A percentile compares a stretch with the other conserved stretches of the same genome.
These are phyloP conservation scores for Euphorbia lathyris DNA, from an alignment of 345 rosid species.

Conservation along the genomic window DNA sequence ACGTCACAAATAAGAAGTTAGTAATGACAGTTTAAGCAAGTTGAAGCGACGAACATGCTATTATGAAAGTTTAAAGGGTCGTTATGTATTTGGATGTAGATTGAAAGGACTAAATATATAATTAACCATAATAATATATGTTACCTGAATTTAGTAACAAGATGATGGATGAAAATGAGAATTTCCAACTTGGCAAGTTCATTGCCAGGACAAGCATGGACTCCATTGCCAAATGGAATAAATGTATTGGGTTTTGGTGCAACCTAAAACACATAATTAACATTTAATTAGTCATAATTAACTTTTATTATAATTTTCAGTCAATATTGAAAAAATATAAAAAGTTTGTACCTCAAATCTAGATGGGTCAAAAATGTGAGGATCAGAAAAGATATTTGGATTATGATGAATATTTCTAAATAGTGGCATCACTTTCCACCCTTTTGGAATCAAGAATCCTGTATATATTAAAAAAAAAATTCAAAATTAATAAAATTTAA, in stretches of 20 bases:
- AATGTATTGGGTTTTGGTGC: conserved; percentile 75
- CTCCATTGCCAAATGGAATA: conserved; percentile 96
- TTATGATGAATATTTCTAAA: conserved; percentile 94
- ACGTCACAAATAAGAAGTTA: background rate
- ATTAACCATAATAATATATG: no score
- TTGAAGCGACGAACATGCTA: no score
- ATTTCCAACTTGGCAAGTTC: conserved; percentile 91
- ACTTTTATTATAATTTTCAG: no score
- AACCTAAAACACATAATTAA: conserved; percentile 33
- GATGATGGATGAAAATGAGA: conserved; percentile 71
- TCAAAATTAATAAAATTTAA: background rate
- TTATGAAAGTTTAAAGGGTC: no score
- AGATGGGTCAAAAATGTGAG: conserved; percentile 75
- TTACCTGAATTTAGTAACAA: conserved; percentile 68
- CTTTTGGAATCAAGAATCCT: conserved; percentile 91
- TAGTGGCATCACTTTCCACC: conserved; percentile 99
- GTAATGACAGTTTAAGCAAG: background rate
- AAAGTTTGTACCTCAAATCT: conserved; percentile 69
- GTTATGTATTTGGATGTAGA: no score
- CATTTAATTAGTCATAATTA: no score
- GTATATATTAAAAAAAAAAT: background rate
- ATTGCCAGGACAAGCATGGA: conserved; percentile 88
- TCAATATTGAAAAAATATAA: no score
- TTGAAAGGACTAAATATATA: no score
- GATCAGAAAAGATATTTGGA: conserved; percentile 65